Evolutionary conservation across 2,329 filamentous ascomycete genomes (phyloP), one percentile per base, ranked within the genome.

Genomic region (Drechslera avenae): DNA sequence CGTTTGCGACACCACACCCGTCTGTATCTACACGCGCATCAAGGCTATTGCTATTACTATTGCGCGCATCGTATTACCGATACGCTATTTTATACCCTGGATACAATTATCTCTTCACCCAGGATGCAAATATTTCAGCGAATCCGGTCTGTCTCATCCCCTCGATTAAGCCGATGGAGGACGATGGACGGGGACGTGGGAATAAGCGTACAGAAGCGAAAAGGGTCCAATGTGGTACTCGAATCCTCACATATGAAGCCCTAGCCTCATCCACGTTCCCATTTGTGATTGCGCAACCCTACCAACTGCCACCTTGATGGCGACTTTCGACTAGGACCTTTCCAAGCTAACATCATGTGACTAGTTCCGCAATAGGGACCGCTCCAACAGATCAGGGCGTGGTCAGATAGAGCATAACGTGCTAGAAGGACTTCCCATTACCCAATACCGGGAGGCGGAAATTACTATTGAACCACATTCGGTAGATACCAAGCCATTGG

Each of bases 361-460:
- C 31, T 59, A 84, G 81, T 83, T 83, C 61, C 77, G 82, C 44
- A 79, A 81, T 37, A 79, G 81, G 50, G 81, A 82, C 56, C 80
- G 81, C 16, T 82, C 81, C 54, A 82, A 83, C 52, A 79, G 84
- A 59, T 81, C 80, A 52, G 78, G 81, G 50, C 81, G 83, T 54
- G 76, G 76, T 35, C 81, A 83, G 59, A 77, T 81, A 45, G 86
- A 89, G 59, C 84, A 87, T 68, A 86, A 88, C 77, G 79, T 86
- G 41, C 81, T 84, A 41, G 79, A 83, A 81, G 90, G 91, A 52
- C 82, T 97, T 9, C 93, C 93, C 13, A 88, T 97, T 50, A 88
- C 91, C 67, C 91, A 96, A 82, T 97, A 91, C 88, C 86, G 89
- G 48, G 86, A 89, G 57, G 85, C 88, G 51, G 74, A 76, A 47